phyloP scores from a whole-genome alignment of 352 stramenopile species.

The Blastocystis sp. region DNA sequence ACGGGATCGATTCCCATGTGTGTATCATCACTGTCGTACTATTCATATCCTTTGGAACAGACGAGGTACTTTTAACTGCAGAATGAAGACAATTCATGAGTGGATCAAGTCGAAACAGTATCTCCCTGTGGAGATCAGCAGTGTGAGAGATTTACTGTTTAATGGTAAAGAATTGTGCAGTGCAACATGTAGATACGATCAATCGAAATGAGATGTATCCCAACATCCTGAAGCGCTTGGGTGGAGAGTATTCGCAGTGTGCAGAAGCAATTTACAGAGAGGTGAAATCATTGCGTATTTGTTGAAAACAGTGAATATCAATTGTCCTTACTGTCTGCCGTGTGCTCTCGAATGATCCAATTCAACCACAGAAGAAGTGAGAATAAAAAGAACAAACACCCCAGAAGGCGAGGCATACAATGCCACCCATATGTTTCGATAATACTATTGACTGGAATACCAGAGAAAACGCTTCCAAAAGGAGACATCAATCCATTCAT shows the following conservation, averaged over 20 bases:
- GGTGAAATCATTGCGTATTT: neutral
- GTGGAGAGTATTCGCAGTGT: constrained; percentile 3
- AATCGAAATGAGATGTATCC: neutral
- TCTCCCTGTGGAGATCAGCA: neutral
- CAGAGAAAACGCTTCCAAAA: constrained; percentile 41
- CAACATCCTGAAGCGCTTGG: constrained; percentile 15
- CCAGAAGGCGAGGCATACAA: neutral
- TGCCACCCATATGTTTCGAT: neutral
- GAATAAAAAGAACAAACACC: neutral
- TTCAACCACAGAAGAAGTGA: constrained; percentile 13
- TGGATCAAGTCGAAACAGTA: neutral
- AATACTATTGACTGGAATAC: neutral
- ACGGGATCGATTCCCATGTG: neutral
- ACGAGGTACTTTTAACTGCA: neutral
- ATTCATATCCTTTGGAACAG: neutral
- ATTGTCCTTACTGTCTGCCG: neutral
- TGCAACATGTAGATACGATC: neutral
- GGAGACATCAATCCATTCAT: constrained; percentile 41
- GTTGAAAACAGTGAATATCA: neutral
- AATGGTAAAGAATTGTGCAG: neutral
- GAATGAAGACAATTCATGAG: neutral
- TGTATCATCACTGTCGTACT: neutral
- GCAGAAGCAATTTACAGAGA: neutral
- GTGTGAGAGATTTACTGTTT: neutral
- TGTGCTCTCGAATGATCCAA: neutral